Evolutionary conservation across 768 basidiomycete genomes (phyloP), one percentile per base, ranked within the genome.

Genomic region (Lyophyllum atratum): DNA sequence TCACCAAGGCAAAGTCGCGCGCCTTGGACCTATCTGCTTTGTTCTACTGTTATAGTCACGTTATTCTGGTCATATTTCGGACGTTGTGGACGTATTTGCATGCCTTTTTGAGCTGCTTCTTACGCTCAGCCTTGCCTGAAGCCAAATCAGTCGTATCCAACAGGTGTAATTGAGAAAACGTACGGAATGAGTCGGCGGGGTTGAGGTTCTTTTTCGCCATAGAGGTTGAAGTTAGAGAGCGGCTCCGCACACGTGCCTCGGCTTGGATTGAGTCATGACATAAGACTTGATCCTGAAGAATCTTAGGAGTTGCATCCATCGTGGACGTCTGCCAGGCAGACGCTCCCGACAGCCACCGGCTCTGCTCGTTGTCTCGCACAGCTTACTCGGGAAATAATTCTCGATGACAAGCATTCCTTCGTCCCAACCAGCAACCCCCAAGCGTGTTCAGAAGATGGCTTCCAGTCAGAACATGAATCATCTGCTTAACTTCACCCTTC

Each of bases 101-200:
- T 73, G 87, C 94, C 88, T 94, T 96, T 77, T 96, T 96, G 43
- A 98, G 77, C 70, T 99, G 96, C 70, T 95, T 98, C 72, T 94
- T 95, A 57, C 93, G 82, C 68, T 88, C 89, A 3, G 92, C 87
- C 74, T 98, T 98, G 54, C 95, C 95, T 97, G 64, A 33, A 26
- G 51, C 62, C 24, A 25, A 59, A 19, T 59, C 24, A 4, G 53
- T 42, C 26, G n/a, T 50, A n/a, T 11, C 11, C 51, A 21, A n/a
- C n/a, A n/a, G n/a, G 11, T 19, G n/a, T 33, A 46, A 1, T 2
- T 44, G 12, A 34, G 22, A 28, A 33, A 43, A 83, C 90, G 67
- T 67, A 93, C 96, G 86, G 71, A 80, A 90, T 0, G 96, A 89
- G 69, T 99, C 96, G n/a, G 92, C 96, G 24, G 96, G 96, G 69